Evolutionary conservation across 1,284 basidiomycete species (phyloP).

Genomic region (Cystobasidiaceae sp.): DNA sequence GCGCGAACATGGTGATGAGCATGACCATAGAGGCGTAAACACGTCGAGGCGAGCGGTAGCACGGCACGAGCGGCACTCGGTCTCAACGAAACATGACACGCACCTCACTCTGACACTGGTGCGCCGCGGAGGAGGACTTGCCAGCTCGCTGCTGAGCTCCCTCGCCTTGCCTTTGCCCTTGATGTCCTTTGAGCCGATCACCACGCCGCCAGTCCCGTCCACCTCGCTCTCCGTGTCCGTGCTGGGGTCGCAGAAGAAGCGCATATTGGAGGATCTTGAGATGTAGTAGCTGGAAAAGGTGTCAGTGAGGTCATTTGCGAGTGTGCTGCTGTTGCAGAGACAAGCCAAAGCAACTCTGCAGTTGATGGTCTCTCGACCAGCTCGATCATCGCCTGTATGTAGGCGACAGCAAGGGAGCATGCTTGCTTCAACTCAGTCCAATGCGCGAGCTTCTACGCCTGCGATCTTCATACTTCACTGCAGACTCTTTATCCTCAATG

Average conservation of each 20-base stretch:
- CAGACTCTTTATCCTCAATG: no score
- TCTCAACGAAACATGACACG: not conserved
- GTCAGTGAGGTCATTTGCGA: no score
- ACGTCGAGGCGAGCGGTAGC: not conserved
- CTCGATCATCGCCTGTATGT: no score
- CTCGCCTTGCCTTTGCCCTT: conserved; percentile 15
- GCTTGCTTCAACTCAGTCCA: no score
- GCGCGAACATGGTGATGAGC: not conserved
- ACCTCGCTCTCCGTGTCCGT: conserved; percentile 6
- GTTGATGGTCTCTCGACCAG: no score
- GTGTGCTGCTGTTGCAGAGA: no score
- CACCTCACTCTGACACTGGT: conserved; percentile 7
- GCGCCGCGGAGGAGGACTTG: not conserved
- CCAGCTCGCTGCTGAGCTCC: not conserved
- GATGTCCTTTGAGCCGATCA: not conserved
- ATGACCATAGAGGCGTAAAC: not conserved
- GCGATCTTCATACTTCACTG: no score
- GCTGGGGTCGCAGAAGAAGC: not conserved
- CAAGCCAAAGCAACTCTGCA: no score
- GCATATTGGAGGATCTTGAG: no score
- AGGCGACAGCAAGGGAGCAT: no score
- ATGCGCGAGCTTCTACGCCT: no score
- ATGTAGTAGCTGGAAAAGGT: no score
- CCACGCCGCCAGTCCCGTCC: not conserved
- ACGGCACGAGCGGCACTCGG: not conserved